Conservation (phyloP, 495 filamentous ascomycete species). For the Penicillium dipodomyicola region DNA sequence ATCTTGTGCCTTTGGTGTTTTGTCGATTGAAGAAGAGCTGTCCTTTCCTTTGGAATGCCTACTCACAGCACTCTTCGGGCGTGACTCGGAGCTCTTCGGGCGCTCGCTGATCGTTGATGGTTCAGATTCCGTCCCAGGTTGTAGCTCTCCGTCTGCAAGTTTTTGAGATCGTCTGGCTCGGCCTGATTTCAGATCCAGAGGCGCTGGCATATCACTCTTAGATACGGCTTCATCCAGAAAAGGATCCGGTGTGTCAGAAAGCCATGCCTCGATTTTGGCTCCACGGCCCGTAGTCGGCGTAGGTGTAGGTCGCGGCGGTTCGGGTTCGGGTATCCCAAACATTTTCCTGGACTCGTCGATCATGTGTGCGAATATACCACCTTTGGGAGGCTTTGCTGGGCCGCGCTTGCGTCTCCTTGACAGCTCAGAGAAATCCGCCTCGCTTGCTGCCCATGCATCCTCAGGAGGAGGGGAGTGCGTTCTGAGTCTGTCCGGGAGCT, state of each 20-base stretch:
- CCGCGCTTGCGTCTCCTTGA: conserved; percentile 42
- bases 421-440: conserved; percentile 47
- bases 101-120: conserved; percentile 27
- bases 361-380: conserved; percentile 50
- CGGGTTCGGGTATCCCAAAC: conserved; percentile 53
- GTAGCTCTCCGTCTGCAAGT: conserved; percentile 21
- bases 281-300: conserved; percentile 33
- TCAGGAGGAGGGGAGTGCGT: conserved; percentile 30
- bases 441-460: conserved; percentile 44
- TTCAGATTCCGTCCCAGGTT: conserved; percentile 21
- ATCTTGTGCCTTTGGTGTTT: conserved; percentile 15
- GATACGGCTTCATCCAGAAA: conserved; percentile 55
- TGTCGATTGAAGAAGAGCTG: conserved; percentile 14
- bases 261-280: conserved; percentile 72
- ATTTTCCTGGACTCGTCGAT: conserved; percentile 51
- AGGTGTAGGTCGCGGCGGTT: conserved; percentile 48
- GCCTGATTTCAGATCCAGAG: conserved; percentile 42
- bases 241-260: conserved; percentile 69
- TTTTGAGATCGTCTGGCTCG: conserved; percentile 29
- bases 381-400: conserved; percentile 40
- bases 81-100: conserved; percentile 23
- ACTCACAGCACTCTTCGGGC: conserved; percentile 26
- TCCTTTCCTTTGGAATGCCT: conserved; percentile 31
- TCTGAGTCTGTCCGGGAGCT: conserved; percentile 26
- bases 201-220: conserved; percentile 44